phyloP scores from a whole-genome alignment of 352 stramenopile species.

The Phytophthora litchii region DNA sequence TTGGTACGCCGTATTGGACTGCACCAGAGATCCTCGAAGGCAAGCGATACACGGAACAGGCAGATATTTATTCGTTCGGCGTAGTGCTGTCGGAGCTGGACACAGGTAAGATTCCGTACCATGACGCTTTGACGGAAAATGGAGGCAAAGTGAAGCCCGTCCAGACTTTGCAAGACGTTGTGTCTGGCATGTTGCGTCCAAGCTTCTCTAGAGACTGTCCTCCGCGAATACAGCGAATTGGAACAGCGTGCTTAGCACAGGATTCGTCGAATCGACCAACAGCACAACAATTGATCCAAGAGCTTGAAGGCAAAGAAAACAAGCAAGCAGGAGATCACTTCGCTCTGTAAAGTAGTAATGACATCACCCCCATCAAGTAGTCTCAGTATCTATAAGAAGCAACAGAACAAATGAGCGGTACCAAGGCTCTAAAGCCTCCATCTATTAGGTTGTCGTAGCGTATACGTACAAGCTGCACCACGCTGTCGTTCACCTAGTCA shows the following conservation, averaged over 20 bases:
- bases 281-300: slow-evolving; percentile 11
- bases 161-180: slow-evolving; percentile 54
- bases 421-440: slow-evolving; percentile 13
- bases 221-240: slow-evolving; percentile 28
- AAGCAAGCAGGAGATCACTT: neutral
- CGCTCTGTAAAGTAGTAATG: slow-evolving; percentile 9
- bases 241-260: slow-evolving; percentile 31
- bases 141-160: slow-evolving; percentile 34
- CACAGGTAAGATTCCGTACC: slow-evolving; percentile 42
- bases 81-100: slow-evolving; percentile 59
- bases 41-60: slow-evolving; percentile 56
- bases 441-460: slow-evolving; percentile 16
- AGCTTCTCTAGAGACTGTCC: slow-evolving; percentile 50
- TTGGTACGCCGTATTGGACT: slow-evolving; percentile 87
- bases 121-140: slow-evolving; percentile 23
- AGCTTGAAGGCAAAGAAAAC: slow-evolving; percentile 10
- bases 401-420: slow-evolving; percentile 15
- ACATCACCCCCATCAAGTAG: neutral
- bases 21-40: slow-evolving; percentile 74
- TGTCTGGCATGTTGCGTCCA: slow-evolving; percentile 45
- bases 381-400: slow-evolving; percentile 16
- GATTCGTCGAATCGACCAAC: slow-evolving; percentile 18
- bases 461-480: neutral
- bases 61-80: slow-evolving; percentile 77
- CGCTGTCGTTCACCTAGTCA: slow-evolving; percentile 2